Evolutionary conservation across 441 rosid species (phyloP).

Genomic region (Populus trichocarpa): DNA sequence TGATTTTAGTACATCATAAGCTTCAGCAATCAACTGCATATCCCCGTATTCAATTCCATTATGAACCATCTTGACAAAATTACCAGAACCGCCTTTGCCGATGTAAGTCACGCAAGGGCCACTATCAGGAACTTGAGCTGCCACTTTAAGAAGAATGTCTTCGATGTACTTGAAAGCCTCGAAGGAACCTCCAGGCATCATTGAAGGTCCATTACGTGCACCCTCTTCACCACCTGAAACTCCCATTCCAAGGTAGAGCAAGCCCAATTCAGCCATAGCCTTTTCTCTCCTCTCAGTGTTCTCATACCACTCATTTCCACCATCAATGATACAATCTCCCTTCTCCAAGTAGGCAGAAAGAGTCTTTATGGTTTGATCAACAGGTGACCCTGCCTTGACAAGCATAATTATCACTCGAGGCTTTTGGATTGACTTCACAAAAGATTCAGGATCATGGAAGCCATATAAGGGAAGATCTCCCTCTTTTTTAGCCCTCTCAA

Average conservation of each 20-base stretch:
- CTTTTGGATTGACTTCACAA: slow-evolving; percentile 75
- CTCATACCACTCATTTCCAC: slow-evolving; percentile 97
- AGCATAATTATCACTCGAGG: slow-evolving; percentile 94
- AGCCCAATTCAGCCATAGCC: slow-evolving; percentile 63
- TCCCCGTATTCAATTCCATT: slow-evolving; percentile 96
- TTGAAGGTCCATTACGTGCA: slow-evolving; percentile 85
- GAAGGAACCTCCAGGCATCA: slow-evolving; percentile 98
- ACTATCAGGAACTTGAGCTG: slow-evolving; percentile 91
- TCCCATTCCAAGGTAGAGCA: slow-evolving; percentile 94
- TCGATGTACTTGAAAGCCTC: slow-evolving; percentile 82
- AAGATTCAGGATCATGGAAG: slow-evolving; percentile 81
- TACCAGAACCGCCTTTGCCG: slow-evolving; percentile 91
- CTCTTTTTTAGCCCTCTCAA: slow-evolving; percentile 81
- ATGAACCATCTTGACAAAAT: slow-evolving; percentile 94
- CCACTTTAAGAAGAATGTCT: slow-evolving; percentile 88
- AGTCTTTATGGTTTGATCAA: slow-evolving; percentile 82
- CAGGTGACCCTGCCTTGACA: slow-evolving; percentile 92
- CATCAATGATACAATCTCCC: slow-evolving; percentile 90
- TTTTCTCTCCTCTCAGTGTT: slow-evolving; percentile 92
- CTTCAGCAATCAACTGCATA: slow-evolving; percentile 94
- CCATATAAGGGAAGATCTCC: slow-evolving; percentile 79
- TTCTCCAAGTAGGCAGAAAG: slow-evolving; percentile 76
- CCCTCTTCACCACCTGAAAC: slow-evolving; percentile 99
- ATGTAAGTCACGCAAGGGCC: slow-evolving; percentile 89
- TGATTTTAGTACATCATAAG: slow-evolving; percentile 84